Evolutionary conservation across 2,329 filamentous ascomycete species (phyloP).

Genomic region (Hirsutella rhossiliensis): DNA sequence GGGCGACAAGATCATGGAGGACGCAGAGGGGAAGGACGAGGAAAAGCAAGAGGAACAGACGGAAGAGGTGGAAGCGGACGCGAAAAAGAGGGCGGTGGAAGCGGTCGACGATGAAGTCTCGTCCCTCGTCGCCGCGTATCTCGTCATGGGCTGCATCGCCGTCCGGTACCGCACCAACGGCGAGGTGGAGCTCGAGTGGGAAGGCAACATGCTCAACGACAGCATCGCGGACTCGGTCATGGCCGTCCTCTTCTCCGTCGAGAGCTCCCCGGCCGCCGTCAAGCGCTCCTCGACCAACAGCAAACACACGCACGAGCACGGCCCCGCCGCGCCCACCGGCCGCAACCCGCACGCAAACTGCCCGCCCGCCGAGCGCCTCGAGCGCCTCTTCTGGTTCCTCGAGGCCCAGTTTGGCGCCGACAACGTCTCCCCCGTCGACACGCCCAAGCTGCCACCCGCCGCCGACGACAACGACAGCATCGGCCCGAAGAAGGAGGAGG

Average conservation of each 20-base stretch:
- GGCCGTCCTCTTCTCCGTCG: conserved; percentile 81
- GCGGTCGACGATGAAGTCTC: conserved; percentile 55
- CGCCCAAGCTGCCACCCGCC: conserved; percentile 40
- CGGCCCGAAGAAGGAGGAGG: background rate
- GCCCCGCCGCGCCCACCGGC: conserved; percentile 30
- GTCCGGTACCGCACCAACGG: conserved; percentile 68
- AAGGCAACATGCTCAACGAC: conserved; percentile 95
- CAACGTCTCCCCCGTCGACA: conserved; percentile 65
- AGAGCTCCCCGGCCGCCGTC: conserved; percentile 88
- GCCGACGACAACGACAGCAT: conserved; percentile 18
- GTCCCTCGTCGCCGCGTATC: conserved; percentile 41
- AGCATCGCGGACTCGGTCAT: conserved; percentile 96
- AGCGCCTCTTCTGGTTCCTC: conserved; percentile 86
- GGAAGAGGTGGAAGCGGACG: conserved; percentile 21
- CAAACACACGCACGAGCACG: conserved; percentile 19
- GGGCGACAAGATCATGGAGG: conserved; percentile 14
- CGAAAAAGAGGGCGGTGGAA: conserved; percentile 26
- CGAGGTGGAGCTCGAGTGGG: conserved; percentile 88
- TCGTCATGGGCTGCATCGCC: conserved; percentile 83
- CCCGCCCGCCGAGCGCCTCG: conserved; percentile 63
- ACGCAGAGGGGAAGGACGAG: background rate
- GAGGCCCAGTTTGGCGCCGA: conserved; percentile 90
- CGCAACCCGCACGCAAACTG: conserved; percentile 64
- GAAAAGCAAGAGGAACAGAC: conserved; percentile 14
- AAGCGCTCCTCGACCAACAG: conserved; percentile 42